Base-by-base conservation (phyloP, 495 filamentous ascomycete genomes). In the Tuber melanosporum region DNA sequence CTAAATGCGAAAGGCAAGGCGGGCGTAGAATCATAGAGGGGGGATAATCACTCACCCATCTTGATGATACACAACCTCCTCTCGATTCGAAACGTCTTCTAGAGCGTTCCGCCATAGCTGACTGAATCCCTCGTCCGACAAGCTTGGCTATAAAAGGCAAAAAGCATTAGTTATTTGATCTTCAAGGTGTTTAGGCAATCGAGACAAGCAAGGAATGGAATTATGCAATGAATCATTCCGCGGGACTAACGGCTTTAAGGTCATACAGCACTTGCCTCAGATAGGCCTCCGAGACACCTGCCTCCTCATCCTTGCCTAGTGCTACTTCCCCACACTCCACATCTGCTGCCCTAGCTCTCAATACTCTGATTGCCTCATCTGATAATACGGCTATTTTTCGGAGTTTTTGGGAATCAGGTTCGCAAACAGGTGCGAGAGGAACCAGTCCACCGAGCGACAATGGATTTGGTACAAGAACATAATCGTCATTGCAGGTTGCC, bases 391-490 rank as follows among this genome's bases (percentile, higher is more conserved):
- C 91, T 70, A 98, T 93, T 42, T 91, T 90, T 71, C 94, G 91
- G 32, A 91, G 92, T 82, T 97, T 98, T 83, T 95, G 93, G 72
- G 94, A 92, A 83, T 99, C 96, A 1, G 96, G 91, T 83, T 97
- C 95, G 83, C 95, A 99, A n/a, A 92, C 93, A 19, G 95, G 95
- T 1, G 95, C 89, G 43, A 98, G 85, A 26, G 95, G 95, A 14
- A 98, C 81, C 20, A 95, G 81, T 6, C 95, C 95, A 39, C 91
- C 90, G 0, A 98, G 82, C 0, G 94, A 90, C 19, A 97, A 87
- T 10, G 94, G 95, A 84, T 98, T 95, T 10, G 91, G 88, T 83
- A 92, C 91, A 43, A 95, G 88, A 71, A 98, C 87, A 82, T 94
- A 99, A 82, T 94, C 95, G 72, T 89, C 87, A 80, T 98, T 94